Base-by-base conservation (phyloP, 1,284 basidiomycete genomes). In the Tylopilus sp. region DNA sequence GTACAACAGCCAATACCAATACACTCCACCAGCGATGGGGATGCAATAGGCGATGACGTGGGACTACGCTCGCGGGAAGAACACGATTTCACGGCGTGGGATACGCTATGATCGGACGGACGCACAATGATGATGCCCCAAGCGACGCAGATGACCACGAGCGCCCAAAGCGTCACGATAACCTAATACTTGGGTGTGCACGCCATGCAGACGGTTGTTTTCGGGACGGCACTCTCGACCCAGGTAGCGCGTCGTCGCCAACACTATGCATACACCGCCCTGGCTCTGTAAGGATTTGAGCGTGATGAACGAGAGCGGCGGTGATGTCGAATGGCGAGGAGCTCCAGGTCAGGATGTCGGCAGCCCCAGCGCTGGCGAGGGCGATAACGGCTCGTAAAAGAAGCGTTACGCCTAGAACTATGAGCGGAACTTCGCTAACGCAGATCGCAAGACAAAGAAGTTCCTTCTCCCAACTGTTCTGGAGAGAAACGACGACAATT, bases 291-390 rank as follows among this genome's bases (percentile, higher is more conserved):
- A 55, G 0, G 38, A 65, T 56, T 10, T 61, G 59, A 2, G 55
- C 44, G 10, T 68, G 54, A 28, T 65, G 60, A 6, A 68, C 55
- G 31, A 65, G 55, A 5, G 64, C 66, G 2, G 64, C 60, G 6
- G 66, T 61, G 2, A 65, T 63, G 15, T 65, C 63, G n/a, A 65
- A 62, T 21, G 66, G 54, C 1, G 66, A 68, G 28, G 66, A 60
- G 19, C 64, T 67, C 66, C 63, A 65, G 1, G 66, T 68, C 48
- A 60, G 45, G 21, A 65, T 52, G 21, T 60, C 52, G 15, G 60
- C 52, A 29, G 51, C 37, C 23, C 52, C 33, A 29, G 55, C 53
- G 6, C 58, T 55, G 1, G 43, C 33, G 18, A 68, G 48, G 15
- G 67, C 55, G 34, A 68, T 56, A 16, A 53, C 1, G 2, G 51